These are phyloP conservation scores for Turritis glabra DNA, from an alignment of 345 rosid genomes.

Conservation along the genomic window DNA sequence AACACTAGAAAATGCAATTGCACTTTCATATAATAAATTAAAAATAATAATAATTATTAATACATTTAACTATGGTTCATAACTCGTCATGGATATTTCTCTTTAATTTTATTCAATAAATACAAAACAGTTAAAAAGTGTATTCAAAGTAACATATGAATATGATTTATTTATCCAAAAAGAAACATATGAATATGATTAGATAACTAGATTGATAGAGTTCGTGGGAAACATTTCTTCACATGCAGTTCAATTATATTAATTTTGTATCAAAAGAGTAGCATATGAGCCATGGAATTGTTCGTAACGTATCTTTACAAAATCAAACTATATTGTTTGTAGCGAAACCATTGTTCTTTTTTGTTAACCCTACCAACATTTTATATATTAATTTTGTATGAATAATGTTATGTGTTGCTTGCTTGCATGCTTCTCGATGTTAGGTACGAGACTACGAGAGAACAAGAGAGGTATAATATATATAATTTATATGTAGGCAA, in stretches of 20 bases:
- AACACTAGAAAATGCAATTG: too few relatives aligned
- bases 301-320: constrained; percentile 23
- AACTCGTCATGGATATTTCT: neutral
- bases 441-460: constrained; percentile 31
- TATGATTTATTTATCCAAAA: neutral
- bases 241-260: neutral
- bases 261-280: neutral
- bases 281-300: constrained; percentile 5
- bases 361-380: constrained; percentile 8
- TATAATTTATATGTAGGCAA: neutral
- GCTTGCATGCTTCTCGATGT: constrained; percentile 35
- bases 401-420: constrained; percentile 20
- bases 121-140: neutral
- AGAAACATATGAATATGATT: neutral
- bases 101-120: neutral
- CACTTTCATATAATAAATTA: neutral
- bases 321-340: constrained; percentile 22
- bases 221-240: constrained; percentile 26
- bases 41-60: too few relatives aligned
- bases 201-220: neutral
- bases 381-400: neutral
- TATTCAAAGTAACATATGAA: constrained; percentile 3
- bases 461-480: neutral
- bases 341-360: neutral
- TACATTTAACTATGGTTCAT: neutral